Conservation (phyloP, 441 rosid species). For the Omphalea diandra region DNA sequence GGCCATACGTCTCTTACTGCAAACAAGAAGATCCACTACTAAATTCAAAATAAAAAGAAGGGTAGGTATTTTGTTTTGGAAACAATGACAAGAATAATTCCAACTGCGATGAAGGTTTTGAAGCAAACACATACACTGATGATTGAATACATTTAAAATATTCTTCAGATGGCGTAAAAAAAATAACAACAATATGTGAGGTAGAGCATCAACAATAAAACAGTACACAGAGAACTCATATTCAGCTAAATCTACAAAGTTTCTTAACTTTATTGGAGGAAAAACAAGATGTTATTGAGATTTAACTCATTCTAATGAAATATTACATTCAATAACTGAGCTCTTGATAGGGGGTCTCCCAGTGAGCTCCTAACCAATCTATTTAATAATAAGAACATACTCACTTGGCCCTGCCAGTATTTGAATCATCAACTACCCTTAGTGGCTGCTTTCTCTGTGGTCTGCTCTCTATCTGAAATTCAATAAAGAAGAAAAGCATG, state of each 20-base stretch:
- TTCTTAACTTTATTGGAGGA: neutral
- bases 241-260: too few species aligned
- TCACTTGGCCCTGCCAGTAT: conserved; percentile 59
- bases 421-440: conserved; percentile 61
- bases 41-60: neutral
- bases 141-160: neutral
- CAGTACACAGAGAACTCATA: too few species aligned
- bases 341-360: too few species aligned
- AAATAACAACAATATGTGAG: neutral
- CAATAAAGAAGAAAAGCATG: neutral
- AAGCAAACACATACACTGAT: neutral
- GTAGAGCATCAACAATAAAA: neutral
- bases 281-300: neutral
- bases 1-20: neutral
- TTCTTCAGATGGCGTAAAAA: neutral
- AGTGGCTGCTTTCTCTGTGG: conserved; percentile 63
- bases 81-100: neutral
- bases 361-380: neutral
- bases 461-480: conserved; percentile 59
- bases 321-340: neutral
- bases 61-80: neutral
- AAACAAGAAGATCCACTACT: neutral
- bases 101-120: neutral
- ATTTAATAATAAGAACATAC: neutral
- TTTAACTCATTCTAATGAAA: neutral